A percentile compares a stretch with the other conserved stretches of the same genome.
phyloP scores from a whole-genome alignment of 2,329 filamentous ascomycete genomes.

The Fonsecaea nubica region DNA sequence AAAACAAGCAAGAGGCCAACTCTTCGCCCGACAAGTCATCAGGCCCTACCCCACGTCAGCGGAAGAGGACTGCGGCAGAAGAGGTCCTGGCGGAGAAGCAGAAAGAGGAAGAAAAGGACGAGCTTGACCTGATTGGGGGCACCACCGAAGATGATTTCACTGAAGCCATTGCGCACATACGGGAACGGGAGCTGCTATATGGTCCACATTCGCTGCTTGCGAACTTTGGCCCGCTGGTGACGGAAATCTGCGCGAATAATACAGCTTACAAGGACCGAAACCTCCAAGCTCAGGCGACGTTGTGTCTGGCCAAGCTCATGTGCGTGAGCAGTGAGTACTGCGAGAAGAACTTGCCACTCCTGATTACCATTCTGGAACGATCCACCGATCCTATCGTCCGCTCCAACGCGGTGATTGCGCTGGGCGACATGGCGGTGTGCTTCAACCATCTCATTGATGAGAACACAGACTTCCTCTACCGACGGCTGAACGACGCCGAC shows the following conservation, averaged over 20 bases:
- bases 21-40: constrained; percentile 44
- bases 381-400: constrained; percentile 90
- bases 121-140: constrained; percentile 93
- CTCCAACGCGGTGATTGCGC: constrained; percentile 93
- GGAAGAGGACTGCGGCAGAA: constrained; percentile 55
- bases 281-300: constrained; percentile 87
- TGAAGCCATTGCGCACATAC: constrained; percentile 82
- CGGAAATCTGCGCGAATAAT: constrained; percentile 94
- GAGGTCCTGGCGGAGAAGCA: constrained; percentile 51
- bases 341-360: constrained; percentile 85
- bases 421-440: constrained; percentile 98
- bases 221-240: constrained; percentile 87
- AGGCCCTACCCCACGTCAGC: constrained; percentile 51
- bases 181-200: constrained; percentile 82
- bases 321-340: constrained; percentile 97
- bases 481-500: constrained; percentile 86
- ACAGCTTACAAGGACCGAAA: constrained; percentile 88
- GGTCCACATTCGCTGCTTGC: constrained; percentile 83
- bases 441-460: constrained; percentile 99
- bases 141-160: constrained; percentile 95
- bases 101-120: constrained; percentile 74
- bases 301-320: constrained; percentile 98
- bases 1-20: constrained; percentile 55
- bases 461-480: constrained; percentile 97
- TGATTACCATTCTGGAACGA: constrained; percentile 97